These are phyloP conservation scores for Ajuga chamaepitys DNA, from an alignment of 257 asterid species.

Conservation along the genomic window DNA sequence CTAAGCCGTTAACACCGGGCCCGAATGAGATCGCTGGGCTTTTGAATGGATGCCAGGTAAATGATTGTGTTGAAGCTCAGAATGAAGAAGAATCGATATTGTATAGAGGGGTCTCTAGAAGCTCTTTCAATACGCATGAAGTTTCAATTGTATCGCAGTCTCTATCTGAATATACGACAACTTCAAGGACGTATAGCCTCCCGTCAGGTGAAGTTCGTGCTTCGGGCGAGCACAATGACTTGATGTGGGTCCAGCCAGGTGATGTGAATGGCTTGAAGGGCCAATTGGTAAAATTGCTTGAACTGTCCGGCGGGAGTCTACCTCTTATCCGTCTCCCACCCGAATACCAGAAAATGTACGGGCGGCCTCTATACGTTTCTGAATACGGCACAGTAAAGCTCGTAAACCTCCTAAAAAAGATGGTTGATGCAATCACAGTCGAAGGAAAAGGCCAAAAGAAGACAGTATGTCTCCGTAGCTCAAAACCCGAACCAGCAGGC, in stretches of 20 bases:
- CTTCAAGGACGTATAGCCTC: conserved; percentile 35
- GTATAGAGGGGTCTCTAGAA: conserved; percentile 48
- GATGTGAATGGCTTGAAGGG: conserved; percentile 72
- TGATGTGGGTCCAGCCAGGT: conserved; percentile 80
- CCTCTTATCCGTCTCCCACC: conserved; percentile 54
- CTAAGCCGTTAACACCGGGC: conserved; percentile 30
- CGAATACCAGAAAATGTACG: conserved; percentile 66
- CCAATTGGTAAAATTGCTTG: conserved; percentile 74
- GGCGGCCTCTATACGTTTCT: conserved; percentile 75
- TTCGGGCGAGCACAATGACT: conserved; percentile 30
- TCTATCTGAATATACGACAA: conserved; percentile 33
- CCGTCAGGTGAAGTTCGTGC: conserved; percentile 27
- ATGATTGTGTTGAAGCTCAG: conserved; percentile 34
- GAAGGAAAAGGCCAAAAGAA: conserved; percentile 57
- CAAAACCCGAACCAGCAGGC: conserved; percentile 31
- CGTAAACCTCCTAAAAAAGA: conserved; percentile 62
- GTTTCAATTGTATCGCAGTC: conserved; percentile 46
- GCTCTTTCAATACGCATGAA: conserved; percentile 30
- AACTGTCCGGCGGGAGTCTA: conserved; percentile 60
- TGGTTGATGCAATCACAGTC: conserved; percentile 49
- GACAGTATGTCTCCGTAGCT: conserved; percentile 39
- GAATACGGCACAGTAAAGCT: conserved; percentile 69
- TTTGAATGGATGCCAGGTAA: conserved; percentile 34
- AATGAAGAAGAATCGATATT: conserved; percentile 78
- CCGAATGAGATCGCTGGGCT: conserved; percentile 29